phyloP scores from a whole-genome alignment of 768 basidiomycete species.

The Suillus lakei region DNA sequence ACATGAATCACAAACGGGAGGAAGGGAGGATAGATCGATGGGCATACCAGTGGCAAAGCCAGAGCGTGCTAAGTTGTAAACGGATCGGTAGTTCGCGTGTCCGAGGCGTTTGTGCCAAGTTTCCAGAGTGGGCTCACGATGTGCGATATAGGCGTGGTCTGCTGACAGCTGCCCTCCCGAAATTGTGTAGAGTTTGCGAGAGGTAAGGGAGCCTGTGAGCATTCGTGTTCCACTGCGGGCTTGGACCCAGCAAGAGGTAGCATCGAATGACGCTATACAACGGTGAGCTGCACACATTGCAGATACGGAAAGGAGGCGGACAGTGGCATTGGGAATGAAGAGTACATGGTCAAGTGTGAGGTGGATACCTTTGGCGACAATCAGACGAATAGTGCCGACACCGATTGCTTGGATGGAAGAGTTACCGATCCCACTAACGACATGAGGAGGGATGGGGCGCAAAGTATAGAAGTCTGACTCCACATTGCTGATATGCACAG shows the following conservation, averaged over 20 bases:
- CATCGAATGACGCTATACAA: conserved; percentile 22
- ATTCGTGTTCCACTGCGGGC: background rate
- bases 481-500: conserved; percentile 20
- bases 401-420: conserved; percentile 21
- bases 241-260: conserved; percentile 12
- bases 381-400: conserved; percentile 16
- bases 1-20: conserved; percentile 38
- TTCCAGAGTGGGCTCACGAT: conserved; percentile 14
- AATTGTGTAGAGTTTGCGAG: background rate
- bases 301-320: conserved; percentile 30
- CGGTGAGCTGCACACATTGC: conserved; percentile 17
- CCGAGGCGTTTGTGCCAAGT: conserved; percentile 36
- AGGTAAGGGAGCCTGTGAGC: background rate
- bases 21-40: conserved; percentile 2
- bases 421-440: conserved; percentile 20
- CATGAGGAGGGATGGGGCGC: conserved; percentile 10
- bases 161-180: background rate
- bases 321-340: conserved; percentile 26
- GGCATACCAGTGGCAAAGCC: conserved; percentile 16
- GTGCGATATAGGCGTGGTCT: conserved; percentile 22
- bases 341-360: conserved; percentile 22
- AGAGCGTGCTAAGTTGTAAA: conserved; percentile 25
- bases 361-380: conserved; percentile 11
- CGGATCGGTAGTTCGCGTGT: conserved; percentile 29
- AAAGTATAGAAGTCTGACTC: conserved; percentile 20